A percentile compares a stretch with the other conserved stretches of the same genome.
Evolutionary conservation across 2,329 filamentous ascomycete species (phyloP).

Genomic region (Fusarium udum): DNA sequence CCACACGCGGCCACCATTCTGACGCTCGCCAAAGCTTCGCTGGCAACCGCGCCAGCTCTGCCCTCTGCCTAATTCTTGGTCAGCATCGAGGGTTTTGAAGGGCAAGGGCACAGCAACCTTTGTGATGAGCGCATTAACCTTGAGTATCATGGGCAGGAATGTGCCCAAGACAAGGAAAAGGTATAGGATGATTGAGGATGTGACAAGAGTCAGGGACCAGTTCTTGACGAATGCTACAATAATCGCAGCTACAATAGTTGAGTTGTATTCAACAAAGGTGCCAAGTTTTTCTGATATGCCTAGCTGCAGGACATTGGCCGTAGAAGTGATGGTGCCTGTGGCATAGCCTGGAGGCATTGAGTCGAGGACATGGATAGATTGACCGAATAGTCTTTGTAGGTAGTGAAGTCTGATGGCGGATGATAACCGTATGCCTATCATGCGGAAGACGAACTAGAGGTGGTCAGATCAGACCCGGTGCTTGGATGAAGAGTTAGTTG

Average conservation of each 20-base stretch:
- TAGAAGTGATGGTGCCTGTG: conserved; percentile 70
- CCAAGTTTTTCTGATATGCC: conserved; percentile 72
- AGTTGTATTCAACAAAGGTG: conserved; percentile 63
- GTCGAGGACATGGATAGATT: conserved; percentile 75
- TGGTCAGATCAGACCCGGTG: neutral
- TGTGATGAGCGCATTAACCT: conserved; percentile 56
- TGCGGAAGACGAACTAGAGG: conserved; percentile 62
- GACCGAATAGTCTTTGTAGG: conserved; percentile 68
- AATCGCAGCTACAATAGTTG: conserved; percentile 62
- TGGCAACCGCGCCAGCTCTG: conserved; percentile 67
- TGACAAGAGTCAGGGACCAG: conserved; percentile 69
- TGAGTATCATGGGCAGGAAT: conserved; percentile 65
- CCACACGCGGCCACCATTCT: conserved; percentile 71
- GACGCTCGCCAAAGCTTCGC: conserved; percentile 68
- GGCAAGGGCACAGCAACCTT: conserved; percentile 43
- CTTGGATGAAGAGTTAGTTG: neutral
- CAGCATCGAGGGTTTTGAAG: neutral
- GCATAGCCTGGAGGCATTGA: conserved; percentile 70
- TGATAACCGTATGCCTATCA: conserved; percentile 70
- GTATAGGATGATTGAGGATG: conserved; percentile 65
- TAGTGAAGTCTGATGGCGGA: conserved; percentile 71
- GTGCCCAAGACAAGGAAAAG: conserved; percentile 59
- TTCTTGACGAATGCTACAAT: conserved; percentile 66
- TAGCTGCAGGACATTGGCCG: conserved; percentile 70
- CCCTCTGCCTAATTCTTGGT: conserved; percentile 56